Base-by-base conservation (phyloP, 179 eudicot species). In the Nepenthes alata region DNA sequence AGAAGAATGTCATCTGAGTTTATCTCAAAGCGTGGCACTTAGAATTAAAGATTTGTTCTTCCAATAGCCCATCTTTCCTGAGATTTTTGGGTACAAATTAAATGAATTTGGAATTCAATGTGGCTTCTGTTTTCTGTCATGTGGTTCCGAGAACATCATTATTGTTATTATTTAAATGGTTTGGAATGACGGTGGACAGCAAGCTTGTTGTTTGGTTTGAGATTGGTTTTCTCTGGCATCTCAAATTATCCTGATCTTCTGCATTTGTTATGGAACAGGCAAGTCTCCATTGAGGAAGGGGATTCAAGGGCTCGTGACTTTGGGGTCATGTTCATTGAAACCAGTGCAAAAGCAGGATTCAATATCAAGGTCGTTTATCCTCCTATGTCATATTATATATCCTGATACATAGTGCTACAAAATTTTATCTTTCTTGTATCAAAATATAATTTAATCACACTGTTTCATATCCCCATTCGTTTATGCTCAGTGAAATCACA, bases 301-400 rank as follows among this genome's bases (percentile, higher is more conserved):
- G 87, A 89, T 59, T 67, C 60, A 62, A 85, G 72, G 76, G 87
- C 95, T 70, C 86, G 83, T 16, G 91, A 89, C 45, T 61, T 63
- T 51, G 87, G 87, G 36, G 80, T 87, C 66, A 83, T 87, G 78
- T 87, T 87, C 78, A 77, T 87, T 35, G 97, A 89, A 70, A 89
- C 96, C 39, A 86, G 95, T 74, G 96, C 96, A 1, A 88, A 88
- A 82, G 96, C 94, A 12, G 96, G 96, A 59, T 88, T 88, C 75
- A 87, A 89, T 65, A 84, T 89, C 62, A 89, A 89, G 97, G 95
- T 87, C 59, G 8, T 58, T 4, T 47, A 39, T 10, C 25, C 13
- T 12, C 59, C 58, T 35, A 7, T 34, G 11, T 5, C n/a, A 8
- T 55, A 9, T 55, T 55, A 2, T 10, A 25, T 25, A 10, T 10